phyloP scores from a whole-genome alignment of 257 asterid species.

The Lithospermum erythrorhizon region DNA sequence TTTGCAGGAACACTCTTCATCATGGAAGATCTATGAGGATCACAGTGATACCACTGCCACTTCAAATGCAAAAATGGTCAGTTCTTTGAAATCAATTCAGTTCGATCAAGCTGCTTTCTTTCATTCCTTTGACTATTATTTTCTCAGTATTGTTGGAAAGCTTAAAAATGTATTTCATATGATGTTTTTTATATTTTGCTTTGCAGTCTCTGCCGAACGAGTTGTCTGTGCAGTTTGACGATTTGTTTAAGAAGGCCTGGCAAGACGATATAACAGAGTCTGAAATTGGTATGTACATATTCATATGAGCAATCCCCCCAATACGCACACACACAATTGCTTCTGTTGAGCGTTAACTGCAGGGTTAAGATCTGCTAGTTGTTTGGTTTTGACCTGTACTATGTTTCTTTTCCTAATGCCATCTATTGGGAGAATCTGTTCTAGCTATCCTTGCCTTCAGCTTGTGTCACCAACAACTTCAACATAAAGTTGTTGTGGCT shows the following conservation, averaged over 20 bases:
- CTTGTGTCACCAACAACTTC: neutral
- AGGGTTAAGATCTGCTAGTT: neutral
- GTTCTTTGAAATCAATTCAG: conserved; percentile 10
- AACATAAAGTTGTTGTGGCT: neutral
- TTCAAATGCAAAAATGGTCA: conserved; percentile 48
- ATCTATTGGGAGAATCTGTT: neutral
- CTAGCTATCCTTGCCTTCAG: no score
- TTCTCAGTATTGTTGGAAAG: neutral
- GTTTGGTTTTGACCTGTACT: neutral
- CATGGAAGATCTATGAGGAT: conserved; percentile 47
- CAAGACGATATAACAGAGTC: conserved; percentile 53
- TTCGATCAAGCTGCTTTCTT: neutral
- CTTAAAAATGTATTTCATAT: conserved; percentile 7
- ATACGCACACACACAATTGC: neutral
- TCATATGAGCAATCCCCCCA: neutral
- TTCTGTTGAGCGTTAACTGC: conserved; percentile 5
- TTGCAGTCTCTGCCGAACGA: conserved; percentile 51
- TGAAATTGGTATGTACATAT: conserved; percentile 52
- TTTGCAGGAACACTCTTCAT: conserved; percentile 51
- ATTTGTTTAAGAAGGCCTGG: conserved; percentile 91
- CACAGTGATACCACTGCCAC: conserved; percentile 21
- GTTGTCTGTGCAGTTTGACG: conserved; percentile 88
- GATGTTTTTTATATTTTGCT: conserved; percentile 18
- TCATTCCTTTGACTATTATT: no score
- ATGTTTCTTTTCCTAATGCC: neutral